Evolutionary conservation across 371 early-diverging fungal genomes (phyloP).

Genomic region (Actinomortierella ambigua): DNA sequence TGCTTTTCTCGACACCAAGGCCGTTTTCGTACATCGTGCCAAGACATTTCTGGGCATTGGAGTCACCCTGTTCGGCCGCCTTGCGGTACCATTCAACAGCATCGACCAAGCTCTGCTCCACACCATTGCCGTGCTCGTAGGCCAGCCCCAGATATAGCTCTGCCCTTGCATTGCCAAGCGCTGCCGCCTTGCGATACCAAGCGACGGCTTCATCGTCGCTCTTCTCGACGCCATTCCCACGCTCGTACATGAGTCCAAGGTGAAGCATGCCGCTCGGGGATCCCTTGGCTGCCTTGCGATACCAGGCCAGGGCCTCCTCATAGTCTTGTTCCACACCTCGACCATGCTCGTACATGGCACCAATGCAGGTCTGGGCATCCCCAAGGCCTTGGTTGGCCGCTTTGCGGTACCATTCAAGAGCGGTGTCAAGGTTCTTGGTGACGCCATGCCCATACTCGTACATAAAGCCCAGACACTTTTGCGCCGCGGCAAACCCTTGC

Average conservation of each 20-base stretch:
- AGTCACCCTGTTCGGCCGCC: conserved; percentile 50
- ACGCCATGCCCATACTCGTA: conserved; percentile 82
- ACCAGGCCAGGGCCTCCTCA: conserved; percentile 46
- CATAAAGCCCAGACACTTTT: conserved; percentile 74
- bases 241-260: conserved; percentile 78
- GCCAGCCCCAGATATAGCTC: conserved; percentile 89
- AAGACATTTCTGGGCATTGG: conserved; percentile 53
- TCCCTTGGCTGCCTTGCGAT: conserved; percentile 49
- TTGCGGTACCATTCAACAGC: conserved; percentile 61
- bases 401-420: conserved; percentile 59
- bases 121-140: conserved; percentile 79
- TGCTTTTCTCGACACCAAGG: too few species aligned
- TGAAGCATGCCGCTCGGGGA: too few species aligned
- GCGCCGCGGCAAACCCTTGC: conserved; percentile 79
- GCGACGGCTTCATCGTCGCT: conserved; percentile 59
- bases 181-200: conserved; percentile 82
- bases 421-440: conserved; percentile 50
- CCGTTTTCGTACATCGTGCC: too few species aligned
- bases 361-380: conserved; percentile 73
- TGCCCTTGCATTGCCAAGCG: conserved; percentile 82
- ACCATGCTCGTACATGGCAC: conserved; percentile 85
- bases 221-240: conserved; percentile 78
- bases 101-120: conserved; percentile 53
- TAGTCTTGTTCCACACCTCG: conserved; percentile 63
- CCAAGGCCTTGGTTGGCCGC: conserved; percentile 61